Conservation (phyloP, 2,329 filamentous ascomycete genomes). For the Phyllosticta citrichinensis region DNA sequence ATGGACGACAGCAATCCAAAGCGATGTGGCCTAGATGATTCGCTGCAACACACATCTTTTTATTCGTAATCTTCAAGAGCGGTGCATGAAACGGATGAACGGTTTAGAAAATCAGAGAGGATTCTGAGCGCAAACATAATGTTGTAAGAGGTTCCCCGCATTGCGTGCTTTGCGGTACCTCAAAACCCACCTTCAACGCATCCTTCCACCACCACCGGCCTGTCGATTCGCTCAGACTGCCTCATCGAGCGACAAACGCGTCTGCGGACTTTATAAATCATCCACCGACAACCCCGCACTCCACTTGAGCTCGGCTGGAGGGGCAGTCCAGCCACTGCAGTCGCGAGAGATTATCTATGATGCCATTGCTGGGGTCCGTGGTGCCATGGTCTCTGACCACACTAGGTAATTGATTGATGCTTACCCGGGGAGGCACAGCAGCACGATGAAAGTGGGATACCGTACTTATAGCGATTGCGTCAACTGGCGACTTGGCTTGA, state of each 20-base stretch:
- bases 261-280: neutral
- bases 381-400: conserved; percentile 3
- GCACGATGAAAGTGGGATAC: neutral
- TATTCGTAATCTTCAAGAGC: neutral
- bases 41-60: neutral
- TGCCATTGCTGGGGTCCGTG: conserved; percentile 6
- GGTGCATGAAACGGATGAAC: neutral
- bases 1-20: neutral
- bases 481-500: neutral
- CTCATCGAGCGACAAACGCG: neutral
- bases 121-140: neutral
- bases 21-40: neutral
- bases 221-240: neutral
- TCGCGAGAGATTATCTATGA: conserved; percentile 8
- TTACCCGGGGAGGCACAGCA: neutral
- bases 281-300: neutral
- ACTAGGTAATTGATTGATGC: neutral
- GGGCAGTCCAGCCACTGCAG: neutral
- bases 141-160: conserved; percentile 11
- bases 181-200: neutral
- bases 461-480: conserved; percentile 3
- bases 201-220: neutral
- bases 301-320: neutral
- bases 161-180: conserved; percentile 7
- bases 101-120: neutral